Evolutionary conservation across 257 asterid species (phyloP).

Genomic region (Solanum lycopersicoides): DNA sequence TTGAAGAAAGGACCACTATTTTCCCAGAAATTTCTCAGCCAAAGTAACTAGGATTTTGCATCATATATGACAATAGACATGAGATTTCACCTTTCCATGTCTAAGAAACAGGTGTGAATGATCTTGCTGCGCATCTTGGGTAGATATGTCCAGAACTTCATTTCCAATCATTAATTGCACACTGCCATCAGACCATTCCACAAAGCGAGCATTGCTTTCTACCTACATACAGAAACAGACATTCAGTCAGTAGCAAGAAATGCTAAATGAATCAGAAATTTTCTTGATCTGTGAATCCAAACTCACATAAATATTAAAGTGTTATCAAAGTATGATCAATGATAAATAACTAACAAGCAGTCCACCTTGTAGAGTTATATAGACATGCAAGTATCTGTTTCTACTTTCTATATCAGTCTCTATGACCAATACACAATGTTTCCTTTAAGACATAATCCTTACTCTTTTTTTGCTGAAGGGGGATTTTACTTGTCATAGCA

Average conservation of each 20-base stretch:
- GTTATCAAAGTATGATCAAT: not conserved
- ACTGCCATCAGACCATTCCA: slow-evolving; percentile 99
- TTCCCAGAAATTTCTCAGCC: not conserved
- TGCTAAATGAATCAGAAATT: not conserved
- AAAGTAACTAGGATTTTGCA: not conserved
- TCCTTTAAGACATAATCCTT: not conserved
- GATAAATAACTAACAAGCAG: not conserved
- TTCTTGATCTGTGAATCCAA: not conserved
- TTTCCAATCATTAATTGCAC: slow-evolving; percentile 86
- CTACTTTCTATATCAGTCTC: not conserved
- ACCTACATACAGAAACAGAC: slow-evolving; percentile 29
- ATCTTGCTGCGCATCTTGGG: slow-evolving; percentile 92
- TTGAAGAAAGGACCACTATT: not conserved
- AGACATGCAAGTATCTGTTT: not conserved
- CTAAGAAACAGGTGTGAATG: slow-evolving; percentile 91
- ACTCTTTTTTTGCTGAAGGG: not conserved
- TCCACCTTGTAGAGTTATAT: not conserved
- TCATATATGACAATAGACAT: not conserved
- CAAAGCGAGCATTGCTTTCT: slow-evolving; percentile 98
- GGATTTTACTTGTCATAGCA: not conserved
- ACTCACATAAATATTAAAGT: not conserved
- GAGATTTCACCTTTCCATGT: slow-evolving; percentile 66
- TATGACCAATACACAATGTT: not conserved
- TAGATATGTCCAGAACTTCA: slow-evolving; percentile 95
- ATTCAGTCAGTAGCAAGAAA: not conserved